phyloP scores from a whole-genome alignment of 1,284 basidiomycete genomes.

The Heterobasidion annosum region DNA sequence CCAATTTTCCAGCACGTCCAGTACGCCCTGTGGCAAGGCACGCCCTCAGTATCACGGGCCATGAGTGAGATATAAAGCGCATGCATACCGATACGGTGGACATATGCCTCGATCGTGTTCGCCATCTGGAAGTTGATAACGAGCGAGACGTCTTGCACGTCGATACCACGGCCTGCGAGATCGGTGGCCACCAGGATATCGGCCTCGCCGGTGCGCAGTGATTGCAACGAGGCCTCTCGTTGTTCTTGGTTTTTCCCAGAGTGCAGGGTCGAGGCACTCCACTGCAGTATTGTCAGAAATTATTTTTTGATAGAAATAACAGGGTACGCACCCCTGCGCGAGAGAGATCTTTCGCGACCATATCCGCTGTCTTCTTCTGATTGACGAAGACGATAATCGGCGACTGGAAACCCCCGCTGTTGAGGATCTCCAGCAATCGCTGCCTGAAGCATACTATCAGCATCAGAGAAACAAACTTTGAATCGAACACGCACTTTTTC shows the following conservation, averaged over 20 bases:
- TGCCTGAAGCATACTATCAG: slow-evolving; percentile 35
- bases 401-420: slow-evolving; percentile 70
- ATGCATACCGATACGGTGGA: slow-evolving; percentile 85
- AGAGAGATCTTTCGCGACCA: slow-evolving; percentile 87
- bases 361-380: slow-evolving; percentile 97
- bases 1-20: slow-evolving; percentile 93
- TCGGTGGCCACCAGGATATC: slow-evolving; percentile 94
- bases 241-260: slow-evolving; percentile 98
- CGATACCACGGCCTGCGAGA: slow-evolving; percentile 96
- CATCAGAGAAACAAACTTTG: slow-evolving; percentile 6
- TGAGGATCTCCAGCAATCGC: slow-evolving; percentile 84
- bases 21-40: slow-evolving; percentile 62
- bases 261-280: slow-evolving; percentile 85
- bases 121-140: slow-evolving; percentile 99
- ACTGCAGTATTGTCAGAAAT: slow-evolving; percentile 34
- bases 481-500: slow-evolving; percentile 65
- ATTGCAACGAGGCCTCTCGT: slow-evolving; percentile 85
- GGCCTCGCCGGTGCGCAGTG: slow-evolving; percentile 77
- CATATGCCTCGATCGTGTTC: slow-evolving; percentile 91
- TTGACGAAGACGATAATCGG: slow-evolving; percentile 99
- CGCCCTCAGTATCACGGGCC: slow-evolving; percentile 3
- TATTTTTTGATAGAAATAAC: background rate
- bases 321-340: slow-evolving; percentile 62
- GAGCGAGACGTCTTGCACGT: slow-evolving; percentile 91
- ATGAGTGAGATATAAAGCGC: too few species aligned